Percentiles rank a stretch among this genome's conserved stretches.
These are phyloP conservation scores for Populus tremula DNA, from an alignment of 345 rosid species.

Conservation along the genomic window DNA sequence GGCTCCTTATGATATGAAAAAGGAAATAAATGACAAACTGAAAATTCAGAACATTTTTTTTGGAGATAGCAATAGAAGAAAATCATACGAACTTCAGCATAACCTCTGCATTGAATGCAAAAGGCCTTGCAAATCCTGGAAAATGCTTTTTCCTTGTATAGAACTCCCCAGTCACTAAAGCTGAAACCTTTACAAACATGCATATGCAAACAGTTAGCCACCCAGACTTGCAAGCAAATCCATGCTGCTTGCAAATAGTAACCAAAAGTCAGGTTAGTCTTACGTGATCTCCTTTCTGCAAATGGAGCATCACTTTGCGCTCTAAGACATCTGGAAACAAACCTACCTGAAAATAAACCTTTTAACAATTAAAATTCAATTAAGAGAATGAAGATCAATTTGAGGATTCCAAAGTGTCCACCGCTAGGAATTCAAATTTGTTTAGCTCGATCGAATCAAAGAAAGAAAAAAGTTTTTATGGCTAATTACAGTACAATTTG, in stretches of 20 bases:
- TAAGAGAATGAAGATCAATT: no score
- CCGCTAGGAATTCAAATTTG: neutral
- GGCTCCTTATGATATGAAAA: neutral
- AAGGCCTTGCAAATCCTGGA: slow-evolving; percentile 30
- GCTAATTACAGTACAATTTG: neutral
- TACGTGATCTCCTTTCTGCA: slow-evolving; percentile 29
- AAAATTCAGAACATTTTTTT: neutral
- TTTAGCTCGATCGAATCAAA: neutral
- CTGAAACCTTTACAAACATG: slow-evolving; percentile 21
- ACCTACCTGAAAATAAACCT: slow-evolving; percentile 19
- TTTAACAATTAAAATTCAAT: neutral
- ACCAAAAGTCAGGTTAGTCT: slow-evolving; percentile 4
- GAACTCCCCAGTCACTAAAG: slow-evolving; percentile 26
- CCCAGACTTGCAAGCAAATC: slow-evolving; percentile 18
- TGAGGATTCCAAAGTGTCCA: no score
- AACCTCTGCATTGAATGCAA: slow-evolving; percentile 31
- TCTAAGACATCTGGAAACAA: slow-evolving; percentile 29
- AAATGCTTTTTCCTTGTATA: slow-evolving; percentile 27
- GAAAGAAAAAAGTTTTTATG: neutral
- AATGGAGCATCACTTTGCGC: slow-evolving; percentile 18
- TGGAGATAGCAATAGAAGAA: neutral
- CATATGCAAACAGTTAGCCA: slow-evolving; percentile 8
- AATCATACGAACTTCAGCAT: slow-evolving; percentile 22
- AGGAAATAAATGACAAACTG: neutral
- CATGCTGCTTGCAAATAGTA: slow-evolving; percentile 3